These are phyloP conservation scores for Hypoxylon subgilvum DNA, from an alignment of 495 filamentous ascomycete species.

Conservation along the genomic window DNA sequence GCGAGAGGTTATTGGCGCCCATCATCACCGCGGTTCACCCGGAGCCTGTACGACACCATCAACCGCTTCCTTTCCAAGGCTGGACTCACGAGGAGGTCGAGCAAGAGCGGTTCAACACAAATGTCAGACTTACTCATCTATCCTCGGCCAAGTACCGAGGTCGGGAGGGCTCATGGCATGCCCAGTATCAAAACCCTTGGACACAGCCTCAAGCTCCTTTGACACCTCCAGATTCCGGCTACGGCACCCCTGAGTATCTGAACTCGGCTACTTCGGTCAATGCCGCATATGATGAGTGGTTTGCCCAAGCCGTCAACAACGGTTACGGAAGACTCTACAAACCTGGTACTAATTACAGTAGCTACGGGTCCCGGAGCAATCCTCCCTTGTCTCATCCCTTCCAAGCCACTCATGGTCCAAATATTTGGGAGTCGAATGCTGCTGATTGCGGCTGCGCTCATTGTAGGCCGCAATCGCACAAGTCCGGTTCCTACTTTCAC, in stretches of 20 bases:
- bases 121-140: slow-evolving; percentile 53
- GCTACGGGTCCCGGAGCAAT: slow-evolving; percentile 41
- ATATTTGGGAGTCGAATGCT: slow-evolving; percentile 64
- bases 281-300: slow-evolving; percentile 55
- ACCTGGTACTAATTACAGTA: slow-evolving; percentile 41
- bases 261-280: slow-evolving; percentile 53
- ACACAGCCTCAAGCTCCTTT: slow-evolving; percentile 48
- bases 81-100: slow-evolving; percentile 61
- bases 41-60: slow-evolving; percentile 51
- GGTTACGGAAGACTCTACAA: slow-evolving; percentile 56
- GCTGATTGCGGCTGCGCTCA: slow-evolving; percentile 72
- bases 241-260: slow-evolving; percentile 58
- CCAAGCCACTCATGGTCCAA: slow-evolving; percentile 61
- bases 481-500: slow-evolving; percentile 70
- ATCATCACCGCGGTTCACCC: slow-evolving; percentile 73
- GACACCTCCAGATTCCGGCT: slow-evolving; percentile 58
- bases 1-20: slow-evolving; percentile 59
- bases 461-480: slow-evolving; percentile 57
- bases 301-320: slow-evolving; percentile 48
- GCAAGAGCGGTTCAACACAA: slow-evolving; percentile 54
- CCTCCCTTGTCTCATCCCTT: slow-evolving; percentile 46
- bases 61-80: slow-evolving; percentile 50
- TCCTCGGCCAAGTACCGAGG: slow-evolving; percentile 51
- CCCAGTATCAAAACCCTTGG: slow-evolving; percentile 43
- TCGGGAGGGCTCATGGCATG: slow-evolving; percentile 56